A percentile compares a stretch with the other conserved stretches of the same genome.
phyloP scores from a whole-genome alignment of 305 asterid genomes.

The Striga hermonthica region DNA sequence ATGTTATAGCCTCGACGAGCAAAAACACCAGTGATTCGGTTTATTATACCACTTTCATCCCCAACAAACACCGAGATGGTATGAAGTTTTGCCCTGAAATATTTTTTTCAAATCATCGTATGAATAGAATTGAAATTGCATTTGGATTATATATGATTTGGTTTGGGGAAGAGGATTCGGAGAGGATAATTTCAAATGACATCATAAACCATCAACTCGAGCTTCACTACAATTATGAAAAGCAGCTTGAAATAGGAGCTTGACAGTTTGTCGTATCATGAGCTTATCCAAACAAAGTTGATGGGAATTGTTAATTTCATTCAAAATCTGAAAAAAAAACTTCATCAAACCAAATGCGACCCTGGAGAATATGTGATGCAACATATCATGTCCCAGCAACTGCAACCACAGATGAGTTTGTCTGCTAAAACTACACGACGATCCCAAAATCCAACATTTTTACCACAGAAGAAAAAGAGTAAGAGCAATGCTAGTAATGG shows the following conservation, averaged over 20 bases:
- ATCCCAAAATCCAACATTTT: too few species aligned
- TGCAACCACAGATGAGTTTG: too few species aligned
- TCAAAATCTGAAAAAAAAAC: neutral
- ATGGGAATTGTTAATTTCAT: too few species aligned
- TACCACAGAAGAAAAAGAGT: too few species aligned
- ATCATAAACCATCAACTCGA: neutral
- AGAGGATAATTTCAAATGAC: neutral
- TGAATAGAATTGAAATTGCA: slow-evolving; percentile 3
- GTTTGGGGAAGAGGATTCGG: neutral
- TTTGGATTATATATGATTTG: neutral
- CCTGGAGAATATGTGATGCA: too few species aligned
- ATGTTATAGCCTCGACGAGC: slow-evolving; percentile 91
- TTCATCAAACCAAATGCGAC: too few species aligned
- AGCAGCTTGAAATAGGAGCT: neutral
- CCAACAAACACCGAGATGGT: slow-evolving; percentile 90
- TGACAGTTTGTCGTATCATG: too few species aligned
- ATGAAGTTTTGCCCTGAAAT: slow-evolving; percentile 61
- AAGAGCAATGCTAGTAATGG: too few species aligned
- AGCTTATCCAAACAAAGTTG: too few species aligned
- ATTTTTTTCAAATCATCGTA: slow-evolving; percentile 23
- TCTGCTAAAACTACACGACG: too few species aligned
- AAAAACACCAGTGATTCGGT: slow-evolving; percentile 89
- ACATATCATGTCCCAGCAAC: too few species aligned
- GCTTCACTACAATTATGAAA: neutral
- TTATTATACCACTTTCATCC: slow-evolving; percentile 90